phyloP scores from a whole-genome alignment of 2,329 filamentous ascomycete species.

The Aspergillus phoenicis region DNA sequence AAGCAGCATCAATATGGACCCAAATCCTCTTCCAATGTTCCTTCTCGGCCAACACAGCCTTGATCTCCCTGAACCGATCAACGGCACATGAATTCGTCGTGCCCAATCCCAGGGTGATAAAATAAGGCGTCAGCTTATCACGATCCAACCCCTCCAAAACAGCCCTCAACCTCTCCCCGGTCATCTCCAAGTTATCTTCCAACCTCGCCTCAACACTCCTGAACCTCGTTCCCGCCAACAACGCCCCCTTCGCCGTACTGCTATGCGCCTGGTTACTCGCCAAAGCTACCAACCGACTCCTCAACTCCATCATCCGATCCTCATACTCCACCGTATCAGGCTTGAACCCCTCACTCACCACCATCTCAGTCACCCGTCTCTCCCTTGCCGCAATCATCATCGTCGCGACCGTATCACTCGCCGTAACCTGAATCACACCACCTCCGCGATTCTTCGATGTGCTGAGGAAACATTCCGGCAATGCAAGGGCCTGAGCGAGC shows the following conservation, averaged over 20 bases:
- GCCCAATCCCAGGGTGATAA: constrained; percentile 79
- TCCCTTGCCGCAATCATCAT: constrained; percentile 87
- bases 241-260: constrained; percentile 82
- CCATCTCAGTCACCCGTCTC: constrained; percentile 67
- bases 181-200: constrained; percentile 70
- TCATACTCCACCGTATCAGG: constrained; percentile 61
- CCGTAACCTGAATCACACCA: constrained; percentile 91
- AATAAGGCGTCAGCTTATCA: constrained; percentile 80
- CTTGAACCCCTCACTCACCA: constrained; percentile 51
- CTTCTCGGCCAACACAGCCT: constrained; percentile 52
- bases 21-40: constrained; percentile 65
- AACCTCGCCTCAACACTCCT: constrained; percentile 66
- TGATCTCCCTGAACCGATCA: constrained; percentile 76
- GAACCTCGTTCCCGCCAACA: constrained; percentile 83
- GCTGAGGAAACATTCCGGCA: constrained; percentile 75
- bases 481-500: constrained; percentile 73
- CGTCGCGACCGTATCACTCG: constrained; percentile 83
- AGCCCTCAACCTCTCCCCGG: constrained; percentile 61
- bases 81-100: constrained; percentile 87
- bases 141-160: constrained; percentile 67
- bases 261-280: constrained; percentile 80
- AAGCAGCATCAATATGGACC: constrained; percentile 93
- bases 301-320: constrained; percentile 67
- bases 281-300: constrained; percentile 75
- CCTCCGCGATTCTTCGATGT: constrained; percentile 68